Percentiles rank a stretch among this genome's conserved stretches.
phyloP scores from a whole-genome alignment of 169 alveolate species.

The Besnoitia besnoiti region DNA sequence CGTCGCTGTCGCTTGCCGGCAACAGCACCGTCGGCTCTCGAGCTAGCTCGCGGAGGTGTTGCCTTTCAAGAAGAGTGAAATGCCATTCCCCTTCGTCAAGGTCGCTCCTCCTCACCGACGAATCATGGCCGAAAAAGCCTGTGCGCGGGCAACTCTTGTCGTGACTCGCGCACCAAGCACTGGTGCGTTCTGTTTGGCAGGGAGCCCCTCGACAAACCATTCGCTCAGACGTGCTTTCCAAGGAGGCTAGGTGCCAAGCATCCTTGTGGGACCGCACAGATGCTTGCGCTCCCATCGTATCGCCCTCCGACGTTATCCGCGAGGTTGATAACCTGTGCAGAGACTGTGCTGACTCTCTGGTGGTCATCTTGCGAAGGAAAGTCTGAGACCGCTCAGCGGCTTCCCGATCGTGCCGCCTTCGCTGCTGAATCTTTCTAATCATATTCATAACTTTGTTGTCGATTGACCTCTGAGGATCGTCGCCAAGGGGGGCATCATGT shows the following conservation, averaged over 20 bases:
- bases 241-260: background rate
- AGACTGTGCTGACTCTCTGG: background rate
- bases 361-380: conserved; percentile 19
- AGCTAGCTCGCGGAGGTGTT: conserved; percentile 23
- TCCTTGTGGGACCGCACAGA: background rate
- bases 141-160: background rate
- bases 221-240: background rate
- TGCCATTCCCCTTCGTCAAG: background rate
- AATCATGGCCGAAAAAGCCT: background rate
- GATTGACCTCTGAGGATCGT: too few relatives aligned
- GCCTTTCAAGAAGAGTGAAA: background rate
- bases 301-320: background rate
- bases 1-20: background rate
- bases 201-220: background rate
- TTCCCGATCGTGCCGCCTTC: background rate
- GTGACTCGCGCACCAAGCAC: background rate
- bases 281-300: background rate
- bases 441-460: background rate
- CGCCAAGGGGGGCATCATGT: too few relatives aligned
- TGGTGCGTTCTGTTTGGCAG: background rate
- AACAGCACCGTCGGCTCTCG: background rate
- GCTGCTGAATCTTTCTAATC: background rate
- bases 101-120: background rate
- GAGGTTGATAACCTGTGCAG: background rate
- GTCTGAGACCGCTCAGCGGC: background rate